phyloP scores from a whole-genome alignment of 1,139 yeast species.

The Scheffersomyces illinoinensis region DNA sequence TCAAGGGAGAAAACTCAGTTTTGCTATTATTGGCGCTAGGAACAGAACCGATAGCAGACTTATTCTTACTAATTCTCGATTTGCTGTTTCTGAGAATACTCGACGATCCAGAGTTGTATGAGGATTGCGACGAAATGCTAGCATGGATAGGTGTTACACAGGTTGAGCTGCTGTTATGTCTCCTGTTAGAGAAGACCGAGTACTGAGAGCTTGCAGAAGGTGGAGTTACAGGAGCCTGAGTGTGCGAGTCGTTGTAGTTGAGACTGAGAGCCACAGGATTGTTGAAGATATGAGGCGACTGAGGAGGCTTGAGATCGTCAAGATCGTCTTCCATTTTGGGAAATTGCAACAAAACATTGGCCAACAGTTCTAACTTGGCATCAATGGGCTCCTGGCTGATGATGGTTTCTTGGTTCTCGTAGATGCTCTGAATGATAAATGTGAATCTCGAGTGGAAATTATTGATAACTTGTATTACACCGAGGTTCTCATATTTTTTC shows the following conservation, averaged over 20 bases:
- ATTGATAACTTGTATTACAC: conserved; percentile 41
- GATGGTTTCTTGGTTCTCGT: conserved; percentile 24
- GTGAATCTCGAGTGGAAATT: conserved; percentile 32
- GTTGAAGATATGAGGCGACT: not conserved
- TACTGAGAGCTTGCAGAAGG: conserved; percentile 46
- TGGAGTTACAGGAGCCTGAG: conserved; percentile 36
- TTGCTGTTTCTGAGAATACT: conserved; percentile 6
- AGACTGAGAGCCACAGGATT: conserved; percentile 1
- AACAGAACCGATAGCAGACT: conserved; percentile 1
- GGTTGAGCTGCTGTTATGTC: conserved; percentile 20
- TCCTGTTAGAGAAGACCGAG: conserved; percentile 37
- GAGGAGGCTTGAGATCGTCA: conserved; percentile 3
- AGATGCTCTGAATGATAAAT: conserved; percentile 24
- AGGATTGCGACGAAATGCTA: conserved; percentile 3
- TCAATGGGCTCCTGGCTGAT: conserved; percentile 14
- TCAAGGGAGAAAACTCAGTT: conserved; percentile 13
- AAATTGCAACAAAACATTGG: conserved; percentile 31
- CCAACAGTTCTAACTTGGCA: conserved; percentile 20
- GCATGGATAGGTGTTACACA: conserved; percentile 32
- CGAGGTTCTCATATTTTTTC: conserved; percentile 51
- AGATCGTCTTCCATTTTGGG: conserved; percentile 14
- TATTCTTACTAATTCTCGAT: conserved; percentile 15
- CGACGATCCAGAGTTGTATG: conserved; percentile 2
- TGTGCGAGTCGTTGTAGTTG: conserved; percentile 1
- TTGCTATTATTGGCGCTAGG: conserved; percentile 8